Evolutionary conservation across 805 yeast genomes (phyloP).

Genomic region (Monosporozyma aquatica): DNA sequence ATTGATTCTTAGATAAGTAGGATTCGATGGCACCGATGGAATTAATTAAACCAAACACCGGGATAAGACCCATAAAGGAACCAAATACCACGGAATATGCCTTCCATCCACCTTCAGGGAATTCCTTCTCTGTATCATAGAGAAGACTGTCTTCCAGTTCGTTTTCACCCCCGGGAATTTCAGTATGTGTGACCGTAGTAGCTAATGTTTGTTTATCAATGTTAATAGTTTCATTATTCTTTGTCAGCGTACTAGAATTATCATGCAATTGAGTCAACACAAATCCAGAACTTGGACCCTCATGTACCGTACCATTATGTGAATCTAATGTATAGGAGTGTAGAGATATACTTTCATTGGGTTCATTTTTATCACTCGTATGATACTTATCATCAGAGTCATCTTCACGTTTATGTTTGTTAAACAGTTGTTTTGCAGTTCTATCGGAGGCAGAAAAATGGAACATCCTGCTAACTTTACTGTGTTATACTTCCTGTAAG

Average conservation of each 20-base stretch:
- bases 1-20: conserved; percentile 46
- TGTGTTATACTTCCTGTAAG: too few relatives aligned
- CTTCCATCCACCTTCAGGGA: conserved; percentile 47
- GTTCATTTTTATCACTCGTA: background rate
- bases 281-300: conserved; percentile 5
- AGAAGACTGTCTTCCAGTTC: background rate
- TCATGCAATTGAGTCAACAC: background rate
- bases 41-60: conserved; percentile 52
- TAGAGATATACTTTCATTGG: background rate
- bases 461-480: background rate
- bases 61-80: conserved; percentile 48
- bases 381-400: background rate
- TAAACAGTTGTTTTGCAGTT: background rate
- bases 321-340: background rate
- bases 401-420: conserved; percentile 2
- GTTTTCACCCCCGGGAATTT: background rate
- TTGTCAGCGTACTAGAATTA: background rate
- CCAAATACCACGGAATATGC: conserved; percentile 57
- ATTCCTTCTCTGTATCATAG: conserved; percentile 21
- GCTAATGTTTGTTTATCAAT: background rate
- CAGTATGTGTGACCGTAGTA: background rate
- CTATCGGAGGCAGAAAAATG: background rate
- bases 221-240: background rate
- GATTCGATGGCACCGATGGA: conserved; percentile 61
- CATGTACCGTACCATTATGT: background rate